These are phyloP conservation scores for Alternaria conjuncta DNA, from an alignment of 2,329 filamentous ascomycete genomes.

Conservation along the genomic window DNA sequence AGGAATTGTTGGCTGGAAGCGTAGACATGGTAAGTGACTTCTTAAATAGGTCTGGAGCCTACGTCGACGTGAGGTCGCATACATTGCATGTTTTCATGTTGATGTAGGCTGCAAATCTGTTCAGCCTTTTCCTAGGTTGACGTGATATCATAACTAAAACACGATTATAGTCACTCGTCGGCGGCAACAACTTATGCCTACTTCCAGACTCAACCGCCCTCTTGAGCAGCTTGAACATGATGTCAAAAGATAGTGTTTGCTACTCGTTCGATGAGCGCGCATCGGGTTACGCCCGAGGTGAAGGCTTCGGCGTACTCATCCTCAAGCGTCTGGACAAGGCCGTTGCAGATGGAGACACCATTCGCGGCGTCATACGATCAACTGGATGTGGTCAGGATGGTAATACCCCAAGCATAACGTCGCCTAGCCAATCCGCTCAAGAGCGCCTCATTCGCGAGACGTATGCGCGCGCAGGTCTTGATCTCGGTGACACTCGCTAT, in stretches of 20 bases:
- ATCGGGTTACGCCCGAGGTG: slow-evolving; percentile 68
- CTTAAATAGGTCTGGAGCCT: not conserved
- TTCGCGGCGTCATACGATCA: slow-evolving; percentile 37
- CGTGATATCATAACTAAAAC: not conserved
- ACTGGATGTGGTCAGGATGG: slow-evolving; percentile 32
- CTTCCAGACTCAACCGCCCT: slow-evolving; percentile 14
- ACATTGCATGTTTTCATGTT: not conserved
- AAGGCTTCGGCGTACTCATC: slow-evolving; percentile 56
- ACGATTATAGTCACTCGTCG: slow-evolving; percentile 13
- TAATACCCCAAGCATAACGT: slow-evolving; percentile 24
- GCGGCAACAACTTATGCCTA: slow-evolving; percentile 21
- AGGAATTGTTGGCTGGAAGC: slow-evolving; percentile 15
- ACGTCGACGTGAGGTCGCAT: not conserved
- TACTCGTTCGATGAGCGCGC: slow-evolving; percentile 58
- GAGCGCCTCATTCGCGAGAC: slow-evolving; percentile 32
- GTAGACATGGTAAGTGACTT: slow-evolving; percentile 15
- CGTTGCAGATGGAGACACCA: slow-evolving; percentile 30
- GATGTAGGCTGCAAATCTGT: not conserved
- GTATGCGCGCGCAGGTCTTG: slow-evolving; percentile 47
- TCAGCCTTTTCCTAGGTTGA: not conserved
- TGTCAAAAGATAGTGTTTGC: slow-evolving; percentile 40
- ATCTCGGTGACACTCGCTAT: slow-evolving; percentile 32
- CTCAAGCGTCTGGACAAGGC: slow-evolving; percentile 29
- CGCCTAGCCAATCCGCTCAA: slow-evolving; percentile 54
- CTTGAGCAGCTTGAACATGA: slow-evolving; percentile 19